Evolutionary conservation across 495 filamentous ascomycete genomes (phyloP).

Genomic region (Extremus antarcticus): DNA sequence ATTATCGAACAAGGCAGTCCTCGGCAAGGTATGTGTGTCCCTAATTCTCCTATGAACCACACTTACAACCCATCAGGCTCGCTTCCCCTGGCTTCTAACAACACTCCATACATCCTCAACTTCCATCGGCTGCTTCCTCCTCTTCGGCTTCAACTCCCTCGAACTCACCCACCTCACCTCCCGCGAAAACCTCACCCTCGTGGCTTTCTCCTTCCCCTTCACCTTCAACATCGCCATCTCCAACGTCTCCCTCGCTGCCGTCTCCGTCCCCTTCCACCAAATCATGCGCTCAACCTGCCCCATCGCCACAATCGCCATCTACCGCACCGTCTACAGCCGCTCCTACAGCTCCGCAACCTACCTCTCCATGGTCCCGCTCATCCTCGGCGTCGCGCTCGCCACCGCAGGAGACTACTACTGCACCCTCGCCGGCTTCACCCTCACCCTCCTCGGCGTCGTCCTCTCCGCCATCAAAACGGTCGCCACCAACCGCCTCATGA

Average conservation of each 20-base stretch:
- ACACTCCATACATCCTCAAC: conserved; percentile 41
- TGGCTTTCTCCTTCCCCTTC: conserved; percentile 45
- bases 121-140: conserved; percentile 39
- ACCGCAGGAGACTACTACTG: conserved; percentile 50
- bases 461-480: conserved; percentile 48
- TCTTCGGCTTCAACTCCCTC: conserved; percentile 38
- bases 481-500: conserved; percentile 46
- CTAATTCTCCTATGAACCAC: background rate
- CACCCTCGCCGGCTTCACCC: conserved; percentile 39
- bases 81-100: conserved; percentile 49
- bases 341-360: conserved; percentile 41
- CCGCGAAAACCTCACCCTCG: conserved; percentile 37
- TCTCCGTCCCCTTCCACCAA: conserved; percentile 50
- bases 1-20: conserved; percentile 44
- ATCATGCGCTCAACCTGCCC: conserved; percentile 47
- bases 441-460: conserved; percentile 44
- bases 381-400: conserved; percentile 44
- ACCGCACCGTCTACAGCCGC: conserved; percentile 38
- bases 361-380: conserved; percentile 44
- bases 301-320: conserved; percentile 45
- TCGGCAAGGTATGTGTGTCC: conserved; percentile 36
- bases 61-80: conserved; percentile 29
- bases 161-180: conserved; percentile 35
- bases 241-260: conserved; percentile 44
- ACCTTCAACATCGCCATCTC: conserved; percentile 50